phyloP scores from a whole-genome alignment of 2,329 filamentous ascomycete genomes.

The Pseudocercospora crystallina region DNA sequence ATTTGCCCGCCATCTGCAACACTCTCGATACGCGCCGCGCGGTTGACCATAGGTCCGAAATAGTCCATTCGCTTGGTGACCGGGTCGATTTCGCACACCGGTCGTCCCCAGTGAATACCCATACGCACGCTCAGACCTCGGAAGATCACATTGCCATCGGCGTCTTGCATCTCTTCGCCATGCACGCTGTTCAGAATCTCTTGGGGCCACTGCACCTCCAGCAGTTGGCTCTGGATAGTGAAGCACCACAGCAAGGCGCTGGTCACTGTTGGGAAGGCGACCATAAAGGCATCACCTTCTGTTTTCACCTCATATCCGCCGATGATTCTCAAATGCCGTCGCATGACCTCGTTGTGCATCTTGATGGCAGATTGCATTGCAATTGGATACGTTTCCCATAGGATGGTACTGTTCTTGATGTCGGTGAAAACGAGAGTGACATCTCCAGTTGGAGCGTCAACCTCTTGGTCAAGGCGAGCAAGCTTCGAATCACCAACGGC shows the following conservation, averaged over 20 bases:
- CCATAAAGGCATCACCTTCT: slow-evolving; percentile 99
- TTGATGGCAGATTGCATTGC: slow-evolving; percentile 97
- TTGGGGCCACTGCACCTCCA: slow-evolving; percentile 88
- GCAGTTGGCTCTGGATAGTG: slow-evolving; percentile 81
- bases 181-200: slow-evolving; percentile 86
- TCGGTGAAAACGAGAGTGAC: slow-evolving; percentile 96
- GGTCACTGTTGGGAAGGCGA: slow-evolving; percentile 94
- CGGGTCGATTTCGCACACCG: slow-evolving; percentile 91
- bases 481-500: slow-evolving; percentile 78
- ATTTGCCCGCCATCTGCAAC: slow-evolving; percentile 97
- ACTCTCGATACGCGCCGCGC: slow-evolving; percentile 87
- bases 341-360: slow-evolving; percentile 96
- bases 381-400: slow-evolving; percentile 93
- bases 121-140: slow-evolving; percentile 92
- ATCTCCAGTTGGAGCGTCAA: slow-evolving; percentile 86
- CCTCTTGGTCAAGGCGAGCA: slow-evolving; percentile 82
- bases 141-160: slow-evolving; percentile 87
- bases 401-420: slow-evolving; percentile 94
- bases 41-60: slow-evolving; percentile 99
- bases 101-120: slow-evolving; percentile 94
- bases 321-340: slow-evolving; percentile 85
- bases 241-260: slow-evolving; percentile 96
- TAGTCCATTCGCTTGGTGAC: slow-evolving; percentile 99
- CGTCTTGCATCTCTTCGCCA: slow-evolving; percentile 78
- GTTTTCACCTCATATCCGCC: slow-evolving; percentile 99